Evolutionary conservation across 1,284 basidiomycete genomes (phyloP).

Genomic region (Leucoagaricus sp.): DNA sequence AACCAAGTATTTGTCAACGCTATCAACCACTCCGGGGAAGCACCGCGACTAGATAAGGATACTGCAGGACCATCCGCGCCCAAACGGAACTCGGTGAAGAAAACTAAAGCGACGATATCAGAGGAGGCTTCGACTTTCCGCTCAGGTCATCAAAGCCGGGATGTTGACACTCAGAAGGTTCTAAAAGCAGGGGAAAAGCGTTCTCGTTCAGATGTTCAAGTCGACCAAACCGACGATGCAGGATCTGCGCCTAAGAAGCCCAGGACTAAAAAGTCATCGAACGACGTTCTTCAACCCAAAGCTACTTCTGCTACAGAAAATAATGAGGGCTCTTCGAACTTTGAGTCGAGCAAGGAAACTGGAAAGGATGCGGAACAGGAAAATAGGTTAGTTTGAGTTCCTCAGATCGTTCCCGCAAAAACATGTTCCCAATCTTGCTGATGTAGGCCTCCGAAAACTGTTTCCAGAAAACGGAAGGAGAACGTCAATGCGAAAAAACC

Average conservation of each 20-base stretch:
- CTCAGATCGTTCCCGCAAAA: constrained; percentile 6
- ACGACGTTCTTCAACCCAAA: neutral
- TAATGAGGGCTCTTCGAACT: neutral
- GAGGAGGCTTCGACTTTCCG: neutral
- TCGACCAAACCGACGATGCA: neutral
- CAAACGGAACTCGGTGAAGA: neutral
- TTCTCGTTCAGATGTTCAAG: neutral
- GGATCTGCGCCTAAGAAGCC: neutral
- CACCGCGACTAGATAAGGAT: neutral
- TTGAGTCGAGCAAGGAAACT: constrained; percentile 12
- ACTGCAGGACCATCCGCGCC: neutral
- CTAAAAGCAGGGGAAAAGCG: neutral
- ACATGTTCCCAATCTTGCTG: constrained; percentile 7
- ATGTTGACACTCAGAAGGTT: neutral
- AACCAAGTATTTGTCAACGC: neutral
- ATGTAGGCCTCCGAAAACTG: constrained; percentile 2
- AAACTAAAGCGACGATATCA: neutral
- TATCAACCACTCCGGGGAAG: neutral
- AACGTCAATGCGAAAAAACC: constrained; percentile 10
- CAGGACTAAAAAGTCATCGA: neutral
- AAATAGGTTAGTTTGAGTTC: neutral
- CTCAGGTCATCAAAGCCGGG: neutral
- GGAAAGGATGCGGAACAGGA: neutral
- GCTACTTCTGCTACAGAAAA: neutral
- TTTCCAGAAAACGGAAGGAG: constrained; percentile 22